Evolutionary conservation across 2,329 filamentous ascomycete species (phyloP).

Genomic region (Sphaerulina vaccinii): DNA sequence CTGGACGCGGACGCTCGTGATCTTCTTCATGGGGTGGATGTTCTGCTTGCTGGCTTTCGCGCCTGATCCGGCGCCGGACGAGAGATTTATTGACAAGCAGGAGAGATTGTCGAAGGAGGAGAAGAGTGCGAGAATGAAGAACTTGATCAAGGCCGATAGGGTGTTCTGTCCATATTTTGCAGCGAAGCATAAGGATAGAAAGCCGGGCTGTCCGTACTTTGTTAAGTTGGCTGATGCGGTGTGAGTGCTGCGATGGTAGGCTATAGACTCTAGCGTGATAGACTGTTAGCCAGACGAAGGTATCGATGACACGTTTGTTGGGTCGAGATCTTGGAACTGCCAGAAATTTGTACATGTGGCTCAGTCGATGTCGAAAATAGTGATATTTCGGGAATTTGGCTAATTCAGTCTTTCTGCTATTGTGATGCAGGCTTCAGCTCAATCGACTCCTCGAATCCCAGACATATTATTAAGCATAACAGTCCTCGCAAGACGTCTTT

Average conservation of each 20-base stretch:
- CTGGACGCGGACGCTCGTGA: neutral
- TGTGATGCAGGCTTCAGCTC: too few species aligned
- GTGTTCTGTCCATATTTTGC: constrained; percentile 11
- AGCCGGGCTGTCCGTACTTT: constrained; percentile 5
- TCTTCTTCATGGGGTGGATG: constrained; percentile 5
- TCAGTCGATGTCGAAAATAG: too few species aligned
- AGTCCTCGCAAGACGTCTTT: too few species aligned
- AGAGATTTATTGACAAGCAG: constrained; percentile 1
- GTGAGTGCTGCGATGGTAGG: neutral
- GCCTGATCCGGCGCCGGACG: constrained; percentile 1
- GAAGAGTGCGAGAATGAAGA: neutral
- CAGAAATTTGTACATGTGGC: too few species aligned
- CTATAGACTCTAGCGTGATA: neutral
- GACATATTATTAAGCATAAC: too few species aligned
- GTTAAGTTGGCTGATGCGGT: neutral
- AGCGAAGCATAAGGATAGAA: neutral
- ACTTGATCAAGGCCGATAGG: neutral
- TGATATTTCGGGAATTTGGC: too few species aligned
- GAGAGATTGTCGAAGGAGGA: neutral
- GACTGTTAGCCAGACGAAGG: too few species aligned
- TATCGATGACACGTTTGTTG: too few species aligned
- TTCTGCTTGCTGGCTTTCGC: constrained; percentile 5
- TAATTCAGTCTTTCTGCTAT: too few species aligned
- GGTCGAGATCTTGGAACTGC: too few species aligned
- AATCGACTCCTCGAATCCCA: too few species aligned